Conservation (phyloP, 768 basidiomycete genomes). For the Collybiopsis luxurians region DNA sequence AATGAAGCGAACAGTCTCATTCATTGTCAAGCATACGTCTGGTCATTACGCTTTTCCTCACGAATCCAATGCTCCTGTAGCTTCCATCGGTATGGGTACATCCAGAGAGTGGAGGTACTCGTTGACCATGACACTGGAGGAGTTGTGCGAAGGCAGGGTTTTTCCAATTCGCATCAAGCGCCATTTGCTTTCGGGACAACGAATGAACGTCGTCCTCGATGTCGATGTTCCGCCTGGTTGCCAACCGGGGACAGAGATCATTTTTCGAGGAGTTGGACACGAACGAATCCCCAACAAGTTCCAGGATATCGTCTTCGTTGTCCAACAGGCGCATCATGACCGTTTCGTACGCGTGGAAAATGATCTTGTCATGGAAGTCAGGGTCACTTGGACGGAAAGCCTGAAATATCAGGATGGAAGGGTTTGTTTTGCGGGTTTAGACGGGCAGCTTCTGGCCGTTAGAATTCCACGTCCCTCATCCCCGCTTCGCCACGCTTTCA, state of each 20-base stretch:
- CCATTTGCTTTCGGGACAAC: constrained; percentile 44
- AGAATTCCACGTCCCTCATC: constrained; percentile 53
- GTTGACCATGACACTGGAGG: constrained; percentile 57
- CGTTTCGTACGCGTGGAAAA: constrained; percentile 55
- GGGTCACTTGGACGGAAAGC: constrained; percentile 53
- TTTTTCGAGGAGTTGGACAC: constrained; percentile 65
- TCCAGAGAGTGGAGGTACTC: constrained; percentile 70
- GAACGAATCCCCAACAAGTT: constrained; percentile 52
- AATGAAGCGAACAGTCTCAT: constrained; percentile 3
- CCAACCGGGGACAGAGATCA: constrained; percentile 55
- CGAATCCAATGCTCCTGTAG: constrained; percentile 36
- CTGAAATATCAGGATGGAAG: constrained; percentile 45
- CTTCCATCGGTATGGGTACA: constrained; percentile 37
- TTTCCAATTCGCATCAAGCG: constrained; percentile 62
- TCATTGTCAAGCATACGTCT: background rate
- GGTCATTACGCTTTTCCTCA: constrained; percentile 15
- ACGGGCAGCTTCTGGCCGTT: constrained; percentile 51
- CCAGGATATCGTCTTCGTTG: constrained; percentile 66
- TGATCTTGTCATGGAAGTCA: constrained; percentile 53
- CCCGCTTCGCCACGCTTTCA: constrained; percentile 30
- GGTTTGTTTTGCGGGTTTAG: constrained; percentile 53
- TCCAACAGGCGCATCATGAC: constrained; percentile 57
- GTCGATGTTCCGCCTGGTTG: constrained; percentile 62
- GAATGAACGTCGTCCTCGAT: constrained; percentile 55
- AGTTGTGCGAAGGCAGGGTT: constrained; percentile 53